Evolutionary conservation across 768 basidiomycete species (phyloP), one percentile per base, ranked within the genome.

Genomic region (Rhodotorula kratochvilovae): DNA sequence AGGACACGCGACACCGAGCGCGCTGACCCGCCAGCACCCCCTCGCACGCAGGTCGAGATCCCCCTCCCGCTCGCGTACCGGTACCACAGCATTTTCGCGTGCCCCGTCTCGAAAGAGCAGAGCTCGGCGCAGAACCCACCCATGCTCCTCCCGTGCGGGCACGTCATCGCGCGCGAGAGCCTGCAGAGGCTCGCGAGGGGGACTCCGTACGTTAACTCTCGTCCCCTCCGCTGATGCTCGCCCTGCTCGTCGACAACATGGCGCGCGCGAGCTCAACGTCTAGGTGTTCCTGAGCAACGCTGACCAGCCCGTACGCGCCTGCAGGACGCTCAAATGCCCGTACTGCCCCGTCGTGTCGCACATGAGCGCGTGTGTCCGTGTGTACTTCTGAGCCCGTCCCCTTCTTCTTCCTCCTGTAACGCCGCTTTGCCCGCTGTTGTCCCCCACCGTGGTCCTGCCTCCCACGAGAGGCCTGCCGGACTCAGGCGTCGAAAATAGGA

Each of bases 41-140:
- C 11, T 33, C 12, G 1, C 53, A 13, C 65, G 1, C 75, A 98
- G 95, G 93, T 99, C 76, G 95, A 97, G 82, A 91, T 98, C 73
- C 91, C 91, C 1, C 79, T 98, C 19, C 86, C 90, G 2, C 23
- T 58, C 6, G 87, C 90, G 74, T 89, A 94, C 77, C 85, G 92
- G 39, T 98, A 94, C 81, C 96, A 99, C 80, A 96, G 94, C 1
- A 89, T 98, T 67, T 98, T 99, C 80, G 88, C 92, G 58, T 99
- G 96, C 80, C 91, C 96, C 0, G 96, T 99, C 31, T 95, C 92
- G 16, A 98, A 97, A 81, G 95, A 98, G 77, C 95, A 96, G 81
- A 88, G 92, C 33, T 94, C 91, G 8, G 89, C 91, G 63, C 81
- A 85, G 68, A 99, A 99, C 79, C 96, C 93, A 16, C 95, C 96